Conservation (phyloP, 257 asterid genomes). For the Sherardia arvensis region DNA sequence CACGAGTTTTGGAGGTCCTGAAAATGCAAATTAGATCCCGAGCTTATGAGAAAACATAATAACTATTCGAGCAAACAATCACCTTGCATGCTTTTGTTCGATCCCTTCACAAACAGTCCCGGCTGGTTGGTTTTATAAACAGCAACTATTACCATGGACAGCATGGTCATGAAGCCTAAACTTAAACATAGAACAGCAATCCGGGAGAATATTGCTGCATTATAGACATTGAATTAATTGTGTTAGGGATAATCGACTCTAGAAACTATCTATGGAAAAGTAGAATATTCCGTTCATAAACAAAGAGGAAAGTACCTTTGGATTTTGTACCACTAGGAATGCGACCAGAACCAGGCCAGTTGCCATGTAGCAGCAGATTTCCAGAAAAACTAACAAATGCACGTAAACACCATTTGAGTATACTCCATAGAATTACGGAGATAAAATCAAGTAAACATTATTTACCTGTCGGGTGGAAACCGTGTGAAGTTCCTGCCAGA, state of each 20-base stretch:
- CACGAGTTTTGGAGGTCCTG: constrained; percentile 71
- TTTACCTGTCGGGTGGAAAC: constrained; percentile 77
- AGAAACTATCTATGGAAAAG: too few species aligned
- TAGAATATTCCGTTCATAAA: too few species aligned
- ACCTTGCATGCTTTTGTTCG: constrained; percentile 47
- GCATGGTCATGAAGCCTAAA: constrained; percentile 53
- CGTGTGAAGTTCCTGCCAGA: constrained; percentile 65
- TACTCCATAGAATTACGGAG: neutral
- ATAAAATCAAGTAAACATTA: neutral
- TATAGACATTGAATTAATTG: neutral
- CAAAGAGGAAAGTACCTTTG: constrained; percentile 33
- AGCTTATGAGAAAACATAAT: neutral
- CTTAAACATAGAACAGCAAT: constrained; percentile 53
- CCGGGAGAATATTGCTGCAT: constrained; percentile 59
- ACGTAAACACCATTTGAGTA: neutral
- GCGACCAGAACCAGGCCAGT: constrained; percentile 84
- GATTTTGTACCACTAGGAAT: constrained; percentile 53
- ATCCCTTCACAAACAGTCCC: constrained; percentile 36
- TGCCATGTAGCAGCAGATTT: constrained; percentile 73
- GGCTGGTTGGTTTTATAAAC: constrained; percentile 66
- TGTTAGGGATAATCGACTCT: too few species aligned
- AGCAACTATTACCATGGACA: constrained; percentile 68
- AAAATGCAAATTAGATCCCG: neutral
- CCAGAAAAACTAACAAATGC: constrained; percentile 54
- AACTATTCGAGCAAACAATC: neutral